A percentile compares a stretch with the other conserved stretches of the same genome.
phyloP scores from a whole-genome alignment of 1,284 basidiomycete species.

The Apiotrichum veenhuisii region DNA sequence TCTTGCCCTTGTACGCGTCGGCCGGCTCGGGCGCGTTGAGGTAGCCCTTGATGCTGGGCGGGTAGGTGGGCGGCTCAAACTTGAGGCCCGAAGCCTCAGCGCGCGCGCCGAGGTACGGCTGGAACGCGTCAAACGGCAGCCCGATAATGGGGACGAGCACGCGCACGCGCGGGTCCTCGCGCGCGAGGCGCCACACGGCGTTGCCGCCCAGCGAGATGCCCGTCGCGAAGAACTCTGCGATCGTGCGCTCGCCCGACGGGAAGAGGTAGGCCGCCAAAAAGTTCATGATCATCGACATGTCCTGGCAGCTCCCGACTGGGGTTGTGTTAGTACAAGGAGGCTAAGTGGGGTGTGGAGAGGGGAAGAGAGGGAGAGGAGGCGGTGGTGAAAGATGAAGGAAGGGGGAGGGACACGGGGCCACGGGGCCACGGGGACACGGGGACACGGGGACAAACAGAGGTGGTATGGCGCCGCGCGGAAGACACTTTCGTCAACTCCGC shows the following conservation, averaged over 20 bases:
- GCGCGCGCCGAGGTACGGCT: slow-evolving; percentile 57
- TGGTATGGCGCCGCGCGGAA: too few species aligned
- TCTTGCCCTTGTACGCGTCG: slow-evolving; percentile 62
- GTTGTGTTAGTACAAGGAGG: too few species aligned
- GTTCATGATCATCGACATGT: slow-evolving; percentile 75
- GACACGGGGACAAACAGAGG: too few species aligned
- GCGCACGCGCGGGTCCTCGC: slow-evolving; percentile 60
- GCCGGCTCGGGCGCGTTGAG: slow-evolving; percentile 54
- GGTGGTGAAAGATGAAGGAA: too few species aligned
- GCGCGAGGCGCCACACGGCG: slow-evolving; percentile 51
- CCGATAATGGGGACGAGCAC: slow-evolving; percentile 71
- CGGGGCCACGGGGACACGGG: too few species aligned
- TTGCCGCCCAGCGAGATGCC: slow-evolving; percentile 55
- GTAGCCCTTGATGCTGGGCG: slow-evolving; percentile 55
- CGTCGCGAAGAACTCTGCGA: slow-evolving; percentile 63
- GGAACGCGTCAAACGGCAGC: slow-evolving; percentile 67
- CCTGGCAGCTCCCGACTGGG: slow-evolving; percentile 63
- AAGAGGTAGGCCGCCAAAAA: slow-evolving; percentile 74
- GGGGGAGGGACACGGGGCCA: too few species aligned
- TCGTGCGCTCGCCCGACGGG: slow-evolving; percentile 61
- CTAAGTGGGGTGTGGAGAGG: too few species aligned
- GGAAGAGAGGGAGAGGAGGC: too few species aligned
- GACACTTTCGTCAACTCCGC: too few species aligned
- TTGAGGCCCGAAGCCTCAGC: slow-evolving; percentile 53
- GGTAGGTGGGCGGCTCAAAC: slow-evolving; percentile 59